Evolutionary conservation across 108 stramenopile species (phyloP).

Genomic region (Cyclotella baltica): DNA sequence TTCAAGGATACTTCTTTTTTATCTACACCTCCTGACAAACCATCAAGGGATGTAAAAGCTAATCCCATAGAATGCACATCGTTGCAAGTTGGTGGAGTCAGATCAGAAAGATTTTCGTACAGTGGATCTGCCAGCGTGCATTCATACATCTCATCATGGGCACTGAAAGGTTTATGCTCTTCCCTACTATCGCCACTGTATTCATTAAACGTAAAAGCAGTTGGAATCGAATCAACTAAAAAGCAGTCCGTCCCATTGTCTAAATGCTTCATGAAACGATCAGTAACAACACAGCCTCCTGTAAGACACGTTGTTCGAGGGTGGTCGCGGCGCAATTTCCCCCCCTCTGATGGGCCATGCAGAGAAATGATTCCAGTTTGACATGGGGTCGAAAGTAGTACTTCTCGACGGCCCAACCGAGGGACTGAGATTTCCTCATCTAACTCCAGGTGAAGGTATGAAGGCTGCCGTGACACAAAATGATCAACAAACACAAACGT

Average conservation of each 20-base stretch:
- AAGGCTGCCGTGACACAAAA: too few species aligned
- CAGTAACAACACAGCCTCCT: not conserved
- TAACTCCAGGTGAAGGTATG: too few species aligned
- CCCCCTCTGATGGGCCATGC: too few species aligned
- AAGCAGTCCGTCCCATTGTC: not conserved
- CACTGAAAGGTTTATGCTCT: not conserved
- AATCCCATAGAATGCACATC: slow-evolving; percentile 6
- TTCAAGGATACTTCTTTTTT: not conserved
- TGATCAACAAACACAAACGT: too few species aligned
- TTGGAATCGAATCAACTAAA: not conserved
- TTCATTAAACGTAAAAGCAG: not conserved
- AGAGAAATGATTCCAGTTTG: too few species aligned
- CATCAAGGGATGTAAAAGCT: not conserved
- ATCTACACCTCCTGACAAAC: not conserved
- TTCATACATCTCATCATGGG: not conserved
- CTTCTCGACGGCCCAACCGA: too few species aligned
- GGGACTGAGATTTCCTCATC: too few species aligned
- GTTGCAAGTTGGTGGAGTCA: not conserved
- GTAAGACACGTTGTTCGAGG: not conserved
- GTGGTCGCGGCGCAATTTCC: not conserved
- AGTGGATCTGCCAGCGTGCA: not conserved
- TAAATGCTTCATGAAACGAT: not conserved
- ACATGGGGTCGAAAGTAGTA: too few species aligned
- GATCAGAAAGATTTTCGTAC: not conserved
- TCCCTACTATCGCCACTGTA: not conserved